A percentile compares a stretch with the other conserved stretches of the same genome.
Evolutionary conservation across 805 yeast species (phyloP).

Genomic region (Nakazawaea holstii): DNA sequence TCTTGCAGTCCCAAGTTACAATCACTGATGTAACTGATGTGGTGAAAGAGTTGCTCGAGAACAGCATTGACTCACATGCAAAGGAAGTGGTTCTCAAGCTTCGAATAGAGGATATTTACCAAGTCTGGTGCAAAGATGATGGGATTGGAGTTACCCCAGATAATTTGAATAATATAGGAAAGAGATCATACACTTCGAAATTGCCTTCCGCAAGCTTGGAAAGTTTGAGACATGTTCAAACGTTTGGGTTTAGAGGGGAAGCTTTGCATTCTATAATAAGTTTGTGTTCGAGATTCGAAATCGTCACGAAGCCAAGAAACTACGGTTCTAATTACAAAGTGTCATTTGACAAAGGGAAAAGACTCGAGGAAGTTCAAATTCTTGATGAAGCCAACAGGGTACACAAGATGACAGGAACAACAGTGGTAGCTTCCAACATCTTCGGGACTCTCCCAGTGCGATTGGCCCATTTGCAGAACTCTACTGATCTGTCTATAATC

Average conservation of each 20-base stretch:
- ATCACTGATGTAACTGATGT: slow-evolving; percentile 34
- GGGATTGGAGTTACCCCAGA: slow-evolving; percentile 60
- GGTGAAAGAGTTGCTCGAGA: slow-evolving; percentile 45
- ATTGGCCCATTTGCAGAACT: slow-evolving; percentile 18
- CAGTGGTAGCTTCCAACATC: slow-evolving; percentile 29
- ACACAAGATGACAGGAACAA: slow-evolving; percentile 29
- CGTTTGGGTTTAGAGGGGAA: slow-evolving; percentile 73
- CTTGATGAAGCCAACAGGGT: neutral
- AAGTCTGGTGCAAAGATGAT: slow-evolving; percentile 52
- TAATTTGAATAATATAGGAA: slow-evolving; percentile 44
- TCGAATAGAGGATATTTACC: slow-evolving; percentile 20
- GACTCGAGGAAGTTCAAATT: neutral
- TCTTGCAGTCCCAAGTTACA: slow-evolving; percentile 20
- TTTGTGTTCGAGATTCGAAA: slow-evolving; percentile 34
- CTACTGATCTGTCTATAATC: slow-evolving; percentile 18
- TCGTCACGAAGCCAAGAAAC: slow-evolving; percentile 38
- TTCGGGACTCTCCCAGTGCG: slow-evolving; percentile 43
- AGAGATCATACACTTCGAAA: slow-evolving; percentile 53
- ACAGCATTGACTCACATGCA: slow-evolving; percentile 52
- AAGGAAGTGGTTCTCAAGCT: slow-evolving; percentile 24
- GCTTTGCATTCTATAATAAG: slow-evolving; percentile 54
- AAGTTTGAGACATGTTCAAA: slow-evolving; percentile 31
- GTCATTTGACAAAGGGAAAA: slow-evolving; percentile 15
- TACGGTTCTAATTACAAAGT: slow-evolving; percentile 24
- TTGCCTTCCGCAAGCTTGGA: slow-evolving; percentile 20